Evolutionary conservation across 805 yeast species (phyloP).

Genomic region (Hanseniaspora nectarophila): DNA sequence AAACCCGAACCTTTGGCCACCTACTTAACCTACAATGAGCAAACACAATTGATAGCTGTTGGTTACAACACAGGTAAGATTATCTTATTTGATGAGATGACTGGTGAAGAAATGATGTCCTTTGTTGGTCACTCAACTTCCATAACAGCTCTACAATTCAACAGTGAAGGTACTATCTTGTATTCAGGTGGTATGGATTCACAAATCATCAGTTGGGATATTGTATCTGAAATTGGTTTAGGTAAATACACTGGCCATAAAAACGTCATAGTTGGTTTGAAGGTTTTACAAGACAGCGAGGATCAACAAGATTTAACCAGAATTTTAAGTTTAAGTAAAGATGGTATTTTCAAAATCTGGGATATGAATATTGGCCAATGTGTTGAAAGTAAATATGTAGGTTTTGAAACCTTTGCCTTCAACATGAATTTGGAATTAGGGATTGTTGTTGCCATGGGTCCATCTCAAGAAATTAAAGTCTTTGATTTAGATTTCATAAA

Average conservation of each 20-base stretch:
- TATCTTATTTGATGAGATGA: conserved; percentile 80
- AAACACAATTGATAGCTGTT: conserved; percentile 63
- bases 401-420: conserved; percentile 73
- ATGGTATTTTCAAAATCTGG: conserved; percentile 88
- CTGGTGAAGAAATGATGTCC: conserved; percentile 62
- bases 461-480: conserved; percentile 68
- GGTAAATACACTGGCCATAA: conserved; percentile 80
- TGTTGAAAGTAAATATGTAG: conserved; percentile 47
- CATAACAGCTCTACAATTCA: conserved; percentile 59
- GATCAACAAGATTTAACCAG: conserved; percentile 49
- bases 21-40: conserved; percentile 45
- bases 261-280: conserved; percentile 65
- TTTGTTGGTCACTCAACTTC: conserved; percentile 88
- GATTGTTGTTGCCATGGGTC: conserved; percentile 55
- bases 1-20: conserved; percentile 53
- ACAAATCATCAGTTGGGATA: conserved; percentile 81
- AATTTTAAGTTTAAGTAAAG: conserved; percentile 63
- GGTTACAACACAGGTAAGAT: conserved; percentile 86
- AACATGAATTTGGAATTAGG: conserved; percentile 36
- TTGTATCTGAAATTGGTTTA: conserved; percentile 82
- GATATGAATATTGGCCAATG: conserved; percentile 81
- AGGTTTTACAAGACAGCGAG: conserved; percentile 37
- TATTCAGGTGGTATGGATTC: conserved; percentile 83
- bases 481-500: conserved; percentile 58
- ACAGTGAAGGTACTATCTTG: conserved; percentile 68